Base-by-base conservation (phyloP, 306 rosid species). In the Quercus mongolica region DNA sequence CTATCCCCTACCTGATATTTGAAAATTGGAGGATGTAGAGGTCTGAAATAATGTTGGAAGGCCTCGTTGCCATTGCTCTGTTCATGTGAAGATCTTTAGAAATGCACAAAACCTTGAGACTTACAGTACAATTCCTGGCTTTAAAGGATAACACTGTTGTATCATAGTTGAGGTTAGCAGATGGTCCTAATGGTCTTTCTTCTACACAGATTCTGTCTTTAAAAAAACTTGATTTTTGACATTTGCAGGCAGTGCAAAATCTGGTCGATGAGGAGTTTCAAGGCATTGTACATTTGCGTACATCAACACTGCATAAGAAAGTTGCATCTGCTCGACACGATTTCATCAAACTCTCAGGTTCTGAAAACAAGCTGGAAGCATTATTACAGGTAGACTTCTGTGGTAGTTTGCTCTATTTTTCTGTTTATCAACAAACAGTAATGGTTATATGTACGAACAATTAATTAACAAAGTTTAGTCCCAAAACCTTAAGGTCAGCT, bases 311-410 rank as follows among this genome's bases (percentile, higher is more conserved):
- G 78, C 99, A 95, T 80, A 95, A 93, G 75, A 95, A 88, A 80
- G 84, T 95, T 85, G 90, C 98, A 79, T 81, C 97, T 49, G 97
- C 98, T 68, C 97, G 97, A 52, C 99, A 95, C 83, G 99, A 95
- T 89, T 95, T 95, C 86, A 87, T 95, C 26, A 91, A 82, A 84
- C 89, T 95, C 76, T 81, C 98, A 35, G 99, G 98, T 79, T 83
- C 96, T 58, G 99, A 93, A 84, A 95, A 95, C 88, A 95, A 95
- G 93, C 75, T 95, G 86, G 99, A 95, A 82, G 88, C 98, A 76
- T 83, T 95, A 79, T 83, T 95, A 71, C 99, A 94, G 99, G 99
- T 92, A 56, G 76, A 65, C 55, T 70, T 77, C 13, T 69, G 58
- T 62, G 30, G 69, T 51, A 5, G 73, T 62, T 77, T 61, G 6